Conservation (phyloP, 352 stramenopile species). For the Lagenidium giganteum region DNA sequence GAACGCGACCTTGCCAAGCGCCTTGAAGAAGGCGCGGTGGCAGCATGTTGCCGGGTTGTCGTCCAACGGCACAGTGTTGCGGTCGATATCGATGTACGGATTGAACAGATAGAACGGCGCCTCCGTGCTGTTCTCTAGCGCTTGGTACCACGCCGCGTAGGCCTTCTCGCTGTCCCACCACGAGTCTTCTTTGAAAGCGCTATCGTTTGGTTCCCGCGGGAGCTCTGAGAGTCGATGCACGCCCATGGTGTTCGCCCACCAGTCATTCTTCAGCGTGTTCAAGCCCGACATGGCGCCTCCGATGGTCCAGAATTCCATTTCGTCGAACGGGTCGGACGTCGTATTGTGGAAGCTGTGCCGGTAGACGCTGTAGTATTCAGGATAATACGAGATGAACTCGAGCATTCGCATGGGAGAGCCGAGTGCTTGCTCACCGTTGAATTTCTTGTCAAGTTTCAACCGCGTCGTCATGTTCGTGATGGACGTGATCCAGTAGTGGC, state of each 20-base stretch:
- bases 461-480: not conserved
- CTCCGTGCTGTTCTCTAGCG: slow-evolving; percentile 2
- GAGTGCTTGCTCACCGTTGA: slow-evolving; percentile 1
- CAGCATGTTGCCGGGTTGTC: slow-evolving; percentile 16
- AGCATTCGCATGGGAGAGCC: slow-evolving; percentile 24
- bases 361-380: slow-evolving; percentile 15
- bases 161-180: slow-evolving; percentile 15
- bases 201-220: not conserved
- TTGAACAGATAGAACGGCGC: slow-evolving; percentile 17
- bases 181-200: slow-evolving; percentile 1
- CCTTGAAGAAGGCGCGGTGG: slow-evolving; percentile 24
- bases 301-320: slow-evolving; percentile 16
- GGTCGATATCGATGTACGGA: not conserved
- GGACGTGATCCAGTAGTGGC: slow-evolving; percentile 6
- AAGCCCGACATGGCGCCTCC: slow-evolving; percentile 10
- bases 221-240: slow-evolving; percentile 17
- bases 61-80: not conserved
- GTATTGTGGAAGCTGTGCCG: too few relatives aligned
- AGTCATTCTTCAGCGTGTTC: slow-evolving; percentile 19
- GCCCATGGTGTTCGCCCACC: slow-evolving; percentile 16
- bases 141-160: slow-evolving; percentile 16
- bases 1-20: slow-evolving; percentile 20
- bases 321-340: slow-evolving; percentile 10
- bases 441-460: slow-evolving; percentile 15
- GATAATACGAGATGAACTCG: slow-evolving; percentile 20